These are phyloP conservation scores for Cunninghamia lanceolata DNA, from an alignment of 75 land plant species.

Conservation along the genomic window DNA sequence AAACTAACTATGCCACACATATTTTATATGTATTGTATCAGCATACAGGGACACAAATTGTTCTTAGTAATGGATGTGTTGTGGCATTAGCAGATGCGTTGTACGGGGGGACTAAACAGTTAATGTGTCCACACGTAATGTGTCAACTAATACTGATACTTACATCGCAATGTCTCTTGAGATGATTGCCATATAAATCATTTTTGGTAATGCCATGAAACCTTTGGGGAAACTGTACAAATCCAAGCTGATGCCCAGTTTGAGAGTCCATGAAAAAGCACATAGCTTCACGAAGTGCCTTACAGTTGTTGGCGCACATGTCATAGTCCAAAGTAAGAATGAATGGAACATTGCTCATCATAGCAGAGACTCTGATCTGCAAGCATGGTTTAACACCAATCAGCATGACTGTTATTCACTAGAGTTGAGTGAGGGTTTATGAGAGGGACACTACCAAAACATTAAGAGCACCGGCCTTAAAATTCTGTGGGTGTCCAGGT, in stretches of 20 bases:
- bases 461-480: not conserved
- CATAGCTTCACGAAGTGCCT: no score
- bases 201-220: no score
- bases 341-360: constrained; percentile 52
- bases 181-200: constrained; percentile 24
- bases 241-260: constrained; percentile 29
- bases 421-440: no score
- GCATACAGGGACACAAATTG: not conserved
- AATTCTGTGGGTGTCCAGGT: no score
- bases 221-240: constrained; percentile 59
- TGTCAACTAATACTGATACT: not conserved
- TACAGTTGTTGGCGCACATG: no score
- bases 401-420: no score
- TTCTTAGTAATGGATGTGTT: not conserved
- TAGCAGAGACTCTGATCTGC: constrained; percentile 48
- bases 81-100: not conserved
- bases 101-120: no score
- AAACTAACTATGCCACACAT: no score
- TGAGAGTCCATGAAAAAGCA: constrained; percentile 46
- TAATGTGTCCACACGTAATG: not conserved
- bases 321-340: constrained; percentile 49
- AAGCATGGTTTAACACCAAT: not conserved
- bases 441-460: not conserved
- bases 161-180: constrained; percentile 37
- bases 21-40: not conserved